Evolutionary conservation across 108 stramenopile genomes (phyloP).

Genomic region (Fragilaria crotonensis): DNA sequence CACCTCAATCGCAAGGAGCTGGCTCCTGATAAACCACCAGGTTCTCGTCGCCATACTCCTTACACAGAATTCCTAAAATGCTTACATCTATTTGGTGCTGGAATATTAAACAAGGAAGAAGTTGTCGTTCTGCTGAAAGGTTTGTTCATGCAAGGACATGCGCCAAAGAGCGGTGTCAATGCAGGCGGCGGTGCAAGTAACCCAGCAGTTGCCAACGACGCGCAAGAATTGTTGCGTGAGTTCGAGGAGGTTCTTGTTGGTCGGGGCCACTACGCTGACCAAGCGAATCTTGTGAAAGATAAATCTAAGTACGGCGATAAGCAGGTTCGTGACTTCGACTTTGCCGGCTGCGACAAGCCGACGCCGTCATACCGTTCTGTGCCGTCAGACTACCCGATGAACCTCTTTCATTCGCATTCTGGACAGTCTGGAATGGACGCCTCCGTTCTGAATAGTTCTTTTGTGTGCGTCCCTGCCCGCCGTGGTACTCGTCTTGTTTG

Average conservation of each 20-base stretch:
- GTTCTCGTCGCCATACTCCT: constrained; percentile 61
- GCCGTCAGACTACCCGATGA: constrained; percentile 56
- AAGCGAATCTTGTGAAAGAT: constrained; percentile 44
- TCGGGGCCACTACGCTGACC: constrained; percentile 69
- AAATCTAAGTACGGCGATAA: constrained; percentile 65
- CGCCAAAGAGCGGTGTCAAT: constrained; percentile 68
- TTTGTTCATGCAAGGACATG: constrained; percentile 81
- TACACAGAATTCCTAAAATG: constrained; percentile 90
- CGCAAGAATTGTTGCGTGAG: constrained; percentile 46
- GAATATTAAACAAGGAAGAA: constrained; percentile 85
- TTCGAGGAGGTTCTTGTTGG: constrained; percentile 66
- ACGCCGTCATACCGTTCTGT: constrained; percentile 69
- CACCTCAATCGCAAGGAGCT: constrained; percentile 72
- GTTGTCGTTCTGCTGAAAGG: constrained; percentile 74
- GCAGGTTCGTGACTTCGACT: constrained; percentile 46
- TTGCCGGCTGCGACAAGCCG: constrained; percentile 28
- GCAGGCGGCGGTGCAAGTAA: constrained; percentile 45
- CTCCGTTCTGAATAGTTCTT: constrained; percentile 41
- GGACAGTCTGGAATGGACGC: constrained; percentile 46
- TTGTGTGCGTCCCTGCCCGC: constrained; percentile 32
- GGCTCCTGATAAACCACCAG: constrained; percentile 66
- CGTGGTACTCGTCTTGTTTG: constrained; percentile 10
- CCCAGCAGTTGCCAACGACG: constrained; percentile 38
- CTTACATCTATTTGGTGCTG: constrained; percentile 79
- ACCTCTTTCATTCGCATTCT: constrained; percentile 33